Evolutionary conservation across 1,284 basidiomycete genomes (phyloP).

Genomic region (Testicularia cyperi): DNA sequence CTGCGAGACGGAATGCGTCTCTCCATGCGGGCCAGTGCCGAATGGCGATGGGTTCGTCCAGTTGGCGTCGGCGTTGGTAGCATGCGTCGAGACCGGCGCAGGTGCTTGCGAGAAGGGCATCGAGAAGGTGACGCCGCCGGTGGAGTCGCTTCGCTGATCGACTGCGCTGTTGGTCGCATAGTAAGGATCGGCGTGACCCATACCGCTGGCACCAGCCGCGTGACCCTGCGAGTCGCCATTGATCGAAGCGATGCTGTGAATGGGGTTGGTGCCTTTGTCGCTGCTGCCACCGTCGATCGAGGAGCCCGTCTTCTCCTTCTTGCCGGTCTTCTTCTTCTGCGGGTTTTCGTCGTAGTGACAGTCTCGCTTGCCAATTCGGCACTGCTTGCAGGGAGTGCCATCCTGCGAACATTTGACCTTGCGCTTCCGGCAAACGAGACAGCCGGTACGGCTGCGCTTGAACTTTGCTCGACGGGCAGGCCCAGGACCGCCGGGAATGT

Average conservation of each 20-base stretch:
- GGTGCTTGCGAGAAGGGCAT: conserved; percentile 25
- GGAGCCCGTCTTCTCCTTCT: conserved; percentile 28
- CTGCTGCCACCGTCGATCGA: conserved; percentile 28
- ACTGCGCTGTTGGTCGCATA: conserved; percentile 16
- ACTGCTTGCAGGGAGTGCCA: conserved; percentile 54
- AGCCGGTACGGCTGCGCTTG: conserved; percentile 50
- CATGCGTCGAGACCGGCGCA: conserved; percentile 20
- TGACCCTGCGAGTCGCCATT: conserved; percentile 9
- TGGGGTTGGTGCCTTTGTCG: conserved; percentile 31
- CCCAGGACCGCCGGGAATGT: conserved; percentile 35
- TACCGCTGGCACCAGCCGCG: conserved; percentile 5
- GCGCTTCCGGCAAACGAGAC: conserved; percentile 52
- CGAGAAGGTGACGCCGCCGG: conserved; percentile 32
- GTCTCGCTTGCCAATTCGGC: conserved; percentile 51
- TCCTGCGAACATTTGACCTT: conserved; percentile 56
- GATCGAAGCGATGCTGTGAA: conserved; percentile 10
- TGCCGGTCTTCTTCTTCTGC: conserved; percentile 38
- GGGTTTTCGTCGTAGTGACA: conserved; percentile 53
- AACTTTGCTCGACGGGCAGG: conserved; percentile 48
- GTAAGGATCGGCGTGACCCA: conserved; percentile 29
- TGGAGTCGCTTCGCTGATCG: conserved; percentile 26
- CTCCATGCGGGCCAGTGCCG: conserved; percentile 29
- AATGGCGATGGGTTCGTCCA: conserved; percentile 39
- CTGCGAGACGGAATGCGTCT: conserved; percentile 18
- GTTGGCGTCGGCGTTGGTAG: conserved; percentile 17